These are phyloP conservation scores for Arthrobotrys pseudoclavata DNA, from an alignment of 2,329 filamentous ascomycete species.

Conservation along the genomic window DNA sequence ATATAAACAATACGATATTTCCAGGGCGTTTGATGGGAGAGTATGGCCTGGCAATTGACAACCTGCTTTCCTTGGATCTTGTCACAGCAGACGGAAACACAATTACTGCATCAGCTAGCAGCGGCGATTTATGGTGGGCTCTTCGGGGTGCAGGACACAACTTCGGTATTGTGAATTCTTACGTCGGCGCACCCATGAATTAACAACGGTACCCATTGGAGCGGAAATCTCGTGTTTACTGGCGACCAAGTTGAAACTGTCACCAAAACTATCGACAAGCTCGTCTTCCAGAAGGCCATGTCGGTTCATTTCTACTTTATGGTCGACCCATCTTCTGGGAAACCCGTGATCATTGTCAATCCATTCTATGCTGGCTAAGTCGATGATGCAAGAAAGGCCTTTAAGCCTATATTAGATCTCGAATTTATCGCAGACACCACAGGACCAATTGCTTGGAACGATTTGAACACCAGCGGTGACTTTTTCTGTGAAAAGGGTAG, in stretches of 20 bases:
- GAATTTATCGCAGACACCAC: conserved; percentile 61
- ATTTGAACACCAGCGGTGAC: conserved; percentile 62
- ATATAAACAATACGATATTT: background rate
- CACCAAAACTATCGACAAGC: conserved; percentile 61
- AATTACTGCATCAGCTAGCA: conserved; percentile 64
- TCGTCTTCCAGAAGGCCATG: conserved; percentile 60
- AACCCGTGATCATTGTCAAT: conserved; percentile 61
- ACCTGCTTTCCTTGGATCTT: conserved; percentile 66
- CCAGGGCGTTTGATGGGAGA: conserved; percentile 60
- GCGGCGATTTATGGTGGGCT: conserved; percentile 67
- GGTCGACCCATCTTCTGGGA: conserved; percentile 61
- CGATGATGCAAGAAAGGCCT: conserved; percentile 61
- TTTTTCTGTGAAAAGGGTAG: conserved; percentile 62
- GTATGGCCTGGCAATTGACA: conserved; percentile 66
- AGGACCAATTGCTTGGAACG: conserved; percentile 62
- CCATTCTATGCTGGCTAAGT: conserved; percentile 59
- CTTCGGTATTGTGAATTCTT: conserved; percentile 68
- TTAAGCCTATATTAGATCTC: conserved; percentile 62
- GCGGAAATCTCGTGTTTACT: conserved; percentile 64
- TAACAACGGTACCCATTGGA: conserved; percentile 62
- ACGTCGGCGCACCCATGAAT: conserved; percentile 65
- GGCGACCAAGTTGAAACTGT: conserved; percentile 63
- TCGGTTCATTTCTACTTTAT: conserved; percentile 63
- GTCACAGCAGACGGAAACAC: conserved; percentile 67
- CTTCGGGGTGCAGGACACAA: conserved; percentile 67